Base-by-base conservation (phyloP, 2,329 filamentous ascomycete genomes). In the Chaetomium sp. region DNA sequence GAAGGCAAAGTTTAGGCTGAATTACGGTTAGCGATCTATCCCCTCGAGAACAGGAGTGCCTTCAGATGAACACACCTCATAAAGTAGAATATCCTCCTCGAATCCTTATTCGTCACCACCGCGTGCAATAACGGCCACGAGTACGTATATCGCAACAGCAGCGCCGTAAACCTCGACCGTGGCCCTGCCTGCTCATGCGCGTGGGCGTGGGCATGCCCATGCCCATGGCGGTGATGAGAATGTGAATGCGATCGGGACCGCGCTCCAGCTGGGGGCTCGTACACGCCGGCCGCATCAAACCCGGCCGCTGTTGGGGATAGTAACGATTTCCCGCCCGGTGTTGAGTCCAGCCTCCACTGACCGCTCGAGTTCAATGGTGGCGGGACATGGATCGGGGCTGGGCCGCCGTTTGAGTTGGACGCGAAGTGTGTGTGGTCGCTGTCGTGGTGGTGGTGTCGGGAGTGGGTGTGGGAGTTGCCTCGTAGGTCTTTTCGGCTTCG, bases 61-160 rank as follows among this genome's bases (percentile, higher is more conserved):
- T n/a, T 7, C 3, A 3, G 19, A 27, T 27, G 19, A 27, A 70
- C 85, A 67, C 76, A 95, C 88, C 79, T 81, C 84, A 96, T 96
- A 65, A 97, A 99, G 72, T 99, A 99, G 63, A 96, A 95, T 61
- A 99, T 97, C 45, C 92, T 84, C 56, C 94, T 82, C 12, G 92
- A 97, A 69, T 99, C 92, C 65, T 90, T 91, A 67, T 97, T 92
- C 11, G 86, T 83, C 65, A 99, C 74, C 56, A 99, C 90, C 52
- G 89, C 87, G 67, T 96, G 85, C 14, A 96, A 66, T 37, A 97
- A 78, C 0, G 92, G 91, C 68, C 86, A 89, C 33, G 78, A 77
- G 49, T 86, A 79, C 9, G 85, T 86, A 53, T 81, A 78, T 0
- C 79, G 79, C n/a, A 97, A 76, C 3, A 97, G 70, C 54, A 86